A percentile compares a stretch with the other conserved stretches of the same genome.
Conservation (phyloP, 148 eudicot species). For the Nepenthes gracilis region DNA sequence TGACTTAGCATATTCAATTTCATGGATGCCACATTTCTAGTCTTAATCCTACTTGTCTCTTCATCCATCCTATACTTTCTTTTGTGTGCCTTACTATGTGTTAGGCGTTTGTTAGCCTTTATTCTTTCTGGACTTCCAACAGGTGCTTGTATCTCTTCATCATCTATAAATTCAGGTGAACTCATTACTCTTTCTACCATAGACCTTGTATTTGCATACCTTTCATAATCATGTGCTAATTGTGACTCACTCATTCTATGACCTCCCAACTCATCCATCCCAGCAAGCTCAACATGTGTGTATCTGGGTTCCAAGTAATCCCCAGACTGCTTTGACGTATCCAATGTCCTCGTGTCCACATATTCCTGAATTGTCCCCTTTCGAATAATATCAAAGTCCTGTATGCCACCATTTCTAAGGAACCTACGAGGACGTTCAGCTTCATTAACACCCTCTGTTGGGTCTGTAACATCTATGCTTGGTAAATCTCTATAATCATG, state of each 20-base stretch:
- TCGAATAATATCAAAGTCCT: slow-evolving; percentile 14
- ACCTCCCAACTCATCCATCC: slow-evolving; percentile 17
- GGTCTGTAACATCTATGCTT: slow-evolving; percentile 13
- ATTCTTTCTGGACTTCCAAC: slow-evolving; percentile 8
- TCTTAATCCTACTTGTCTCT: slow-evolving; percentile 9
- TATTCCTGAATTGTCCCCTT: slow-evolving; percentile 12
- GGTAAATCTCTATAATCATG: slow-evolving; percentile 11
- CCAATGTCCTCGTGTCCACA: slow-evolving; percentile 12
- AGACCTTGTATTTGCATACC: slow-evolving; percentile 17
- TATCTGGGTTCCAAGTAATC: slow-evolving; percentile 18
- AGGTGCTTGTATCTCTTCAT: slow-evolving; percentile 10
- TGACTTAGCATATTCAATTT: slow-evolving; percentile 6
- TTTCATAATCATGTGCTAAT: slow-evolving; percentile 16
- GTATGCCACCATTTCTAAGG: slow-evolving; percentile 5
- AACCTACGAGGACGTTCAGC: slow-evolving; percentile 24
- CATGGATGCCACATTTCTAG: slow-evolving; percentile 7
- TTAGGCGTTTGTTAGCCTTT: slow-evolving; percentile 9
- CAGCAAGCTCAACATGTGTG: slow-evolving; percentile 16
- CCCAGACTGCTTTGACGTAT: slow-evolving; percentile 10
- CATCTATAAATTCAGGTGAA: slow-evolving; percentile 13
- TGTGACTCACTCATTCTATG: slow-evolving; percentile 13
- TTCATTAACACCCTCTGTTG: slow-evolving; percentile 10
- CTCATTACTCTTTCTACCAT: slow-evolving; percentile 18
- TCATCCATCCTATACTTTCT: slow-evolving; percentile 18
- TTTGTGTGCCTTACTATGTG: slow-evolving; percentile 13